These are phyloP conservation scores for Penicillium herquei DNA, from an alignment of 495 filamentous ascomycete species.

Conservation along the genomic window DNA sequence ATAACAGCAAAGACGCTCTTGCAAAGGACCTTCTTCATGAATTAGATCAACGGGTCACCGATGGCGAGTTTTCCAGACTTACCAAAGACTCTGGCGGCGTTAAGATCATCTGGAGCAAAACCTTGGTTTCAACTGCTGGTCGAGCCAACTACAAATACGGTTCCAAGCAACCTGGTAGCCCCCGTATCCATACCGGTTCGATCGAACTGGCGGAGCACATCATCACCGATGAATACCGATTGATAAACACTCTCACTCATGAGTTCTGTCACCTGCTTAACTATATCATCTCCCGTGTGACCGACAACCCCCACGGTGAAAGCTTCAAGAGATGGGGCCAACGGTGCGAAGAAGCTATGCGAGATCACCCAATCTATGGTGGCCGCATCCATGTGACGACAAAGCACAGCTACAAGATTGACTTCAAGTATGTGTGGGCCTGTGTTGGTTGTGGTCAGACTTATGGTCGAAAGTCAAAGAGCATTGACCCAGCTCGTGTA, in stretches of 20 bases:
- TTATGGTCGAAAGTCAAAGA: slow-evolving; percentile 80
- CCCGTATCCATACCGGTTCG: background rate
- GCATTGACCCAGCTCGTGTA: slow-evolving; percentile 63
- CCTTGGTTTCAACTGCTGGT: slow-evolving; percentile 82
- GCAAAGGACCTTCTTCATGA: slow-evolving; percentile 67
- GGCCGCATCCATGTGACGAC: slow-evolving; percentile 74
- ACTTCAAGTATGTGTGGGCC: slow-evolving; percentile 85
- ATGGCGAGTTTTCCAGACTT: slow-evolving; percentile 58
- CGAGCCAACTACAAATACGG: slow-evolving; percentile 46
- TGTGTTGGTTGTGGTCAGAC: slow-evolving; percentile 66
- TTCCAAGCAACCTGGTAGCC: no score
- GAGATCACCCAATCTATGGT: slow-evolving; percentile 40
- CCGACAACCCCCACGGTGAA: slow-evolving; percentile 71
- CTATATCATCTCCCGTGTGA: slow-evolving; percentile 72
- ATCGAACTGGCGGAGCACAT: slow-evolving; percentile 91
- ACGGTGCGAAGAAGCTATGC: slow-evolving; percentile 45
- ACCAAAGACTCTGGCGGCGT: slow-evolving; percentile 72
- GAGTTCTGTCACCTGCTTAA: slow-evolving; percentile 94
- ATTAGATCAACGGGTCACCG: slow-evolving; percentile 68
- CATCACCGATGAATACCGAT: slow-evolving; percentile 70
- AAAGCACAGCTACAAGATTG: slow-evolving; percentile 82
- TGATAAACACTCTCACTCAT: slow-evolving; percentile 86
- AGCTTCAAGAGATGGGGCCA: slow-evolving; percentile 75
- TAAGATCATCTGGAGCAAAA: slow-evolving; percentile 78
- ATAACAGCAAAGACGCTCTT: slow-evolving; percentile 60